Evolutionary conservation across 352 stramenopile genomes (phyloP).

Genomic region (Phytophthora foliorum): DNA sequence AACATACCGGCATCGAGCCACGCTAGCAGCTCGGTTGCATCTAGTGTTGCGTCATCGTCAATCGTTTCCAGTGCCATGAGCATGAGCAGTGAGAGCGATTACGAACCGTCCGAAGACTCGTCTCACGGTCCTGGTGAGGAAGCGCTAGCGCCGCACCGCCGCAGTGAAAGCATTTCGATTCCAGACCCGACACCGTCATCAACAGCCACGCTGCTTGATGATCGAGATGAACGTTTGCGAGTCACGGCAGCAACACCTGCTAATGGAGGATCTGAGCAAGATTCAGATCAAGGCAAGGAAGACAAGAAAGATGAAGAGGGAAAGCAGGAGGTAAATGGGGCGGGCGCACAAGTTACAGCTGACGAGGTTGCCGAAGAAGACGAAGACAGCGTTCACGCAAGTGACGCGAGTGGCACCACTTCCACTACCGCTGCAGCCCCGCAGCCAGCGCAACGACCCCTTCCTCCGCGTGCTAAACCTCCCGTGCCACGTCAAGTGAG

Average conservation of each 20-base stretch:
- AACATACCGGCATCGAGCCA: conserved; percentile 60
- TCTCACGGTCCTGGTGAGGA: conserved; percentile 11
- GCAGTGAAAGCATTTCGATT: conserved; percentile 72
- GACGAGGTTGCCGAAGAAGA: conserved; percentile 20
- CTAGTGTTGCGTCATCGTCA: conserved; percentile 43
- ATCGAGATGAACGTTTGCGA: conserved; percentile 22
- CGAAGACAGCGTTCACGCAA: conserved; percentile 1
- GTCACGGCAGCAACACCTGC: background rate
- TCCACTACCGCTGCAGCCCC: background rate
- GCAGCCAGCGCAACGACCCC: conserved; percentile 14
- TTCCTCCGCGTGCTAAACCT: conserved; percentile 28
- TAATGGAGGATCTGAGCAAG: conserved; percentile 9
- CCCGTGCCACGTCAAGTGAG: conserved; percentile 31
- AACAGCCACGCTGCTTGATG: conserved; percentile 36
- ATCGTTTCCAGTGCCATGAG: conserved; percentile 41
- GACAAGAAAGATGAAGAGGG: conserved; percentile 5
- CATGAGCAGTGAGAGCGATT: conserved; percentile 41
- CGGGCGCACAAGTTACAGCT: conserved; percentile 1
- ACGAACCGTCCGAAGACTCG: conserved; percentile 30
- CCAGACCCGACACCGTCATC: conserved; percentile 44
- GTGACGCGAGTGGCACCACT: background rate
- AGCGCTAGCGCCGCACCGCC: conserved; percentile 19
- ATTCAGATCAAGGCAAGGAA: conserved; percentile 13
- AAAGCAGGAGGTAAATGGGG: conserved; percentile 13
- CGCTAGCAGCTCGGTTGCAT: conserved; percentile 38